Base-by-base conservation (phyloP, 208 protist genomes). In the Crithidia brevicula region DNA sequence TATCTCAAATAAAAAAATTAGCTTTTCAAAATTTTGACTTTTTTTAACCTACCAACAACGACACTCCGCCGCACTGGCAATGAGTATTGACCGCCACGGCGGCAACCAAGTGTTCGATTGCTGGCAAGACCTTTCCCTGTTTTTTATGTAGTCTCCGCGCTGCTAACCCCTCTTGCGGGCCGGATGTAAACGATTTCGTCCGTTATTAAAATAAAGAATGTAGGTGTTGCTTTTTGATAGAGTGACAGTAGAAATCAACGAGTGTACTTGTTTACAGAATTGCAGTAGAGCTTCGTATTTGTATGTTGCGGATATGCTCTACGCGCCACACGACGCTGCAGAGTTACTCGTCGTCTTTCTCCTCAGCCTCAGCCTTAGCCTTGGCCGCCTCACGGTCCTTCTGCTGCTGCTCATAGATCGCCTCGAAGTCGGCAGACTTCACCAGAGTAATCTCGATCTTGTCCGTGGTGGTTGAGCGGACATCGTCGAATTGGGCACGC, bases 381-480 rank as follows among this genome's bases (percentile, higher is more conserved):
- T 75, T 75, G 22, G 77, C 77, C 5, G 57, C 72, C 49, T 82
- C 76, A 65, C 79, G 79, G 13, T 64, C 67, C 79, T 89, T 85
- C 71, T 91, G 83, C 58, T 96, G 88, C 63, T 96, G 85, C 3
- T 73, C 85, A 65, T 94, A 96, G 57, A 86, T 86, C 15, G 74
- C 62, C 43, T 92, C 88, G 63, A 96, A 96, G 23, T 92, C 73
- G 7, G 74, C 62, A n/a, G 91, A 86, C 71, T 96, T 96, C 33
- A 61, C 59, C 23, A 95, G 74, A 16, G 71, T 75, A 53, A 95
- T 88, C 71, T 93, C 86, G 57, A 95, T 93, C 76, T 89, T 91
- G 64, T 93, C 88, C 57, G 88, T 86, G 60, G 74, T 84, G 47
- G 66, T 79, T 42, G 79, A 67, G 60, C 88, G 79, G 13, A 82